phyloP scores from a whole-genome alignment of 148 eudicot genomes.

The Rhododendron ferrugineum region DNA sequence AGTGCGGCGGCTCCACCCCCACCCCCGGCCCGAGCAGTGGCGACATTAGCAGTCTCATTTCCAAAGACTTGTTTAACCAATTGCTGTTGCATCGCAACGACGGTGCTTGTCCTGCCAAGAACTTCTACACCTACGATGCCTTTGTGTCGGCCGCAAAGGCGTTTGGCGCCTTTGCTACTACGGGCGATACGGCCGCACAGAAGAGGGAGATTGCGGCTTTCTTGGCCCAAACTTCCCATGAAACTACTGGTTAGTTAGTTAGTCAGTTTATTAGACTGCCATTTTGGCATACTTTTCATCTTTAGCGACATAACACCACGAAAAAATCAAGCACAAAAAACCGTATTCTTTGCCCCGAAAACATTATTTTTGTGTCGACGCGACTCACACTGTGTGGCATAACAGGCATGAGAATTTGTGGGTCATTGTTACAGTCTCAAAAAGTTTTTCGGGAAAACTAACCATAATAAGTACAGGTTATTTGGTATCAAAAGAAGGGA shows the following conservation, averaged over 20 bases:
- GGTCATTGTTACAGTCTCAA: no score
- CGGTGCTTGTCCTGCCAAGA: slow-evolving; percentile 17
- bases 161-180: slow-evolving; percentile 18
- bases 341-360: neutral
- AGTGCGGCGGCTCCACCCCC: slow-evolving; percentile 13
- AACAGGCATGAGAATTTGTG: no score
- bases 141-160: slow-evolving; percentile 18
- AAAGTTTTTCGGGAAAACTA: no score
- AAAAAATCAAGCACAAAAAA: neutral
- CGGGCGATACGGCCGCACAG: slow-evolving; percentile 12
- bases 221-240: slow-evolving; percentile 39
- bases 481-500: no score
- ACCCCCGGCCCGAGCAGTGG: slow-evolving; percentile 16
- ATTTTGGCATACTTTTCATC: neutral
- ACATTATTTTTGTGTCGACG: no score
- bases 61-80: slow-evolving; percentile 4
- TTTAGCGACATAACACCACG: neutral
- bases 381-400: no score
- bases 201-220: slow-evolving; percentile 35
- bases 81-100: slow-evolving; percentile 26
- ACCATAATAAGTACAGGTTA: no score
- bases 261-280: neutral
- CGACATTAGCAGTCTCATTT: slow-evolving; percentile 10
- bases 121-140: slow-evolving; percentile 28
- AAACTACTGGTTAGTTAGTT: slow-evolving; percentile 23